Conservation (phyloP, 495 filamentous ascomycete species). For the Tetracladium marchalianum region DNA sequence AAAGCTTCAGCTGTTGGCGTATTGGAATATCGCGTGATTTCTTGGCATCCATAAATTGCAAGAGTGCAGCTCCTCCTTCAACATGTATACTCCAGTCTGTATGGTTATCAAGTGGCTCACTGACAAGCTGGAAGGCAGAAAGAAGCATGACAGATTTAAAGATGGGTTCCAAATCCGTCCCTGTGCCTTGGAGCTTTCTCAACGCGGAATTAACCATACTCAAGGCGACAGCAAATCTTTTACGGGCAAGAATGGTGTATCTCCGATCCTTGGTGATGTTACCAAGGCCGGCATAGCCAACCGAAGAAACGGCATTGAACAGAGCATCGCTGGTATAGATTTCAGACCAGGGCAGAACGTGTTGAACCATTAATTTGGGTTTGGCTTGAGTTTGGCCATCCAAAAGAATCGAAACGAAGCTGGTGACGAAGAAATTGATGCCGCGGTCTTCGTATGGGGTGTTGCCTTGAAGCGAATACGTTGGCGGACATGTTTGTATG, state of each 20-base stretch:
- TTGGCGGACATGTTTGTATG: too few species aligned
- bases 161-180: neutral
- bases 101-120: neutral
- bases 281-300: constrained; percentile 12
- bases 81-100: constrained; percentile 9
- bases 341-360: constrained; percentile 1
- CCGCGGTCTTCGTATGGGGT: constrained; percentile 6
- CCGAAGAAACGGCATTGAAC: constrained; percentile 11
- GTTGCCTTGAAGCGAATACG: too few species aligned
- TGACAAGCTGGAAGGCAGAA: constrained; percentile 13
- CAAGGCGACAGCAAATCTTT: constrained; percentile 10
- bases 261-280: constrained; percentile 12
- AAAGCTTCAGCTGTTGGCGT: constrained; percentile 11
- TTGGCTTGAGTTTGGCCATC: too few species aligned
- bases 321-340: neutral
- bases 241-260: constrained; percentile 7
- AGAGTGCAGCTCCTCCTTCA: constrained; percentile 8
- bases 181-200: neutral
- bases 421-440: constrained; percentile 13
- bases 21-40: neutral
- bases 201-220: neutral
- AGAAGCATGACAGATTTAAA: constrained; percentile 13
- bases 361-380: neutral
- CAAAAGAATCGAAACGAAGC: neutral
- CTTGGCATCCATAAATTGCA: constrained; percentile 2